Conservation (phyloP, 805 yeast genomes). For the Lipomyces mesembrius region DNA sequence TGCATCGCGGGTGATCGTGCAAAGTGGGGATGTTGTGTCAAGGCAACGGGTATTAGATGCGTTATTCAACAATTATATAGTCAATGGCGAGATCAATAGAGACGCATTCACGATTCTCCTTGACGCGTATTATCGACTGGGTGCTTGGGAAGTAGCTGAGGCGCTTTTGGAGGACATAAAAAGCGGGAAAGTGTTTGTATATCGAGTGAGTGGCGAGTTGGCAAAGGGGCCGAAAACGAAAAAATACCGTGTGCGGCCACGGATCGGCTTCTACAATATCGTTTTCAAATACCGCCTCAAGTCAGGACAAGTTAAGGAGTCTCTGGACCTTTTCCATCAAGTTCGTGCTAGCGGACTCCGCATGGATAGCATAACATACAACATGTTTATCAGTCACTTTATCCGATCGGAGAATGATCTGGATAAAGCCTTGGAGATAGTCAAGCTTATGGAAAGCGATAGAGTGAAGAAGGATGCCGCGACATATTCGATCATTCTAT, state of each 20-base stretch:
- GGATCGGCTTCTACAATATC: slow-evolving; percentile 10
- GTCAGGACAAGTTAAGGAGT: not conserved
- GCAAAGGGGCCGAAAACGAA: not conserved
- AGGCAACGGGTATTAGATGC: not conserved
- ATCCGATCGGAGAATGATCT: slow-evolving; percentile 13
- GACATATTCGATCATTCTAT: slow-evolving; percentile 25
- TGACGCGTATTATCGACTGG: slow-evolving; percentile 22
- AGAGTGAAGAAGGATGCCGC: slow-evolving; percentile 19
- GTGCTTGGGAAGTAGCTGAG: slow-evolving; percentile 12
- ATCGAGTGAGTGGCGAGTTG: not conserved
- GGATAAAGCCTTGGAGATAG: slow-evolving; percentile 8
- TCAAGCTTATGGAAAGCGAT: slow-evolving; percentile 13
- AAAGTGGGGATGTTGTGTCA: not conserved
- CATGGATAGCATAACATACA: slow-evolving; percentile 9
- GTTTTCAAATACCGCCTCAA: slow-evolving; percentile 12
- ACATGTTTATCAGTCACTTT: slow-evolving; percentile 21
- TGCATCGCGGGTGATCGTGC: slow-evolving; percentile 3
- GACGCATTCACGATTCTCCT: slow-evolving; percentile 19
- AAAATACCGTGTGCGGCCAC: slow-evolving; percentile 1
- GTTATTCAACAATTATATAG: not conserved
- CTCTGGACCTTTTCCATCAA: slow-evolving; percentile 4
- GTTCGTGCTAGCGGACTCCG: not conserved
- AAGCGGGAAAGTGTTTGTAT: not conserved
- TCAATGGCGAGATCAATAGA: slow-evolving; percentile 8
- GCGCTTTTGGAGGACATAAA: slow-evolving; percentile 3